Conservation (phyloP, 2,329 filamentous ascomycete species). For the Alternaria longipes region DNA sequence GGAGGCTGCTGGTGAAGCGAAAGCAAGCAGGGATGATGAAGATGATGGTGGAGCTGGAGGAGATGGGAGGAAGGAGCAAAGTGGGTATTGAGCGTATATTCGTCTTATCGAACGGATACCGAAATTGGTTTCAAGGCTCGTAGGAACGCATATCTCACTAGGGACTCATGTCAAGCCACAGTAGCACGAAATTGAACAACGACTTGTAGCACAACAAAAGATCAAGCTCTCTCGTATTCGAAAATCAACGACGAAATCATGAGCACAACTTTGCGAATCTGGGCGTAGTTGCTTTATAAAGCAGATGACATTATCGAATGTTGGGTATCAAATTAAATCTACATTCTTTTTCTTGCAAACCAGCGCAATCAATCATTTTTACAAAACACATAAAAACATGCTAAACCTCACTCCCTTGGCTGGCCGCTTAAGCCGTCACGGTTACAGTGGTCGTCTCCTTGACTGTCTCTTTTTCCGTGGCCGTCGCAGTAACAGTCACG, state of each 20-base stretch:
- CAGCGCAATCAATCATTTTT: not conserved
- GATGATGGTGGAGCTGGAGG: slow-evolving; percentile 31
- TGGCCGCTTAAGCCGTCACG: slow-evolving; percentile 24
- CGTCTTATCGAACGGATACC: not conserved
- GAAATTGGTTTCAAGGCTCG: not conserved
- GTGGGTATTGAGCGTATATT: slow-evolving; percentile 45
- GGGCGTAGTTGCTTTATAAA: not conserved
- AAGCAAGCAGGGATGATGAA: slow-evolving; percentile 38
- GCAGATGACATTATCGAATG: not conserved
- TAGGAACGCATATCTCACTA: not conserved
- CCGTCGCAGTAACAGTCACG: slow-evolving; percentile 43
- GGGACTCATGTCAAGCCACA: not conserved
- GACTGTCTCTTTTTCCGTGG: slow-evolving; percentile 43
- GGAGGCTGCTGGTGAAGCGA: slow-evolving; percentile 46
- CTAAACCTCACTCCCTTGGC: not conserved
- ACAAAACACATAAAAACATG: not conserved
- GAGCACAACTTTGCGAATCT: not conserved
- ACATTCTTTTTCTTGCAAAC: not conserved
- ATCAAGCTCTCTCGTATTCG: not conserved
- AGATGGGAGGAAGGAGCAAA: slow-evolving; percentile 50
- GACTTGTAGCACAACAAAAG: not conserved
- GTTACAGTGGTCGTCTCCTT: slow-evolving; percentile 39
- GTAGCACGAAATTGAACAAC: not conserved
- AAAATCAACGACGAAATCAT: not conserved
- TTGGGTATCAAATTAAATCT: slow-evolving; percentile 11